phyloP scores from a whole-genome alignment of 805 yeast genomes.

The Kluyveromyces wickerhamii region DNA sequence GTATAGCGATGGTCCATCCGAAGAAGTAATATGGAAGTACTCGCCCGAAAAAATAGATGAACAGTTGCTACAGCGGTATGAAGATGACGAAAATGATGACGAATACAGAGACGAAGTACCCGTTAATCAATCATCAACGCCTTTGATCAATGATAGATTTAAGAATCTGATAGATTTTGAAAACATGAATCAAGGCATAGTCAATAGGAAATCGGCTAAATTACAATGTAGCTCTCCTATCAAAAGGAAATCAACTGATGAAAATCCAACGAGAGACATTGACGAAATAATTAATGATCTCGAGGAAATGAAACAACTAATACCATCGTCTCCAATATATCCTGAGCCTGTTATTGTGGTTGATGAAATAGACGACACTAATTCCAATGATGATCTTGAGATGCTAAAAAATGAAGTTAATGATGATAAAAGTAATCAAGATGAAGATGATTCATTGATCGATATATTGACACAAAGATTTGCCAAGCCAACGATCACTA shows the following conservation, averaged over 20 bases:
- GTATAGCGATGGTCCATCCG: constrained; percentile 13
- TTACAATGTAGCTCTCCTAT: constrained; percentile 1
- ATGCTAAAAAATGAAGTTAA: constrained; percentile 3
- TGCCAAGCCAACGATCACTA: constrained; percentile 6
- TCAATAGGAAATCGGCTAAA: constrained; percentile 6
- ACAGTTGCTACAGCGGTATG: constrained; percentile 2
- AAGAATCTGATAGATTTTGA: constrained; percentile 21
- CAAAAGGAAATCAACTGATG: neutral
- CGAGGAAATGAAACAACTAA: constrained; percentile 8
- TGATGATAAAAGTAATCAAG: constrained; percentile 6
- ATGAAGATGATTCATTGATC: constrained; percentile 23
- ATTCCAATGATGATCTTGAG: neutral
- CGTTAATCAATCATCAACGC: constrained; percentile 23
- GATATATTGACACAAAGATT: constrained; percentile 21
- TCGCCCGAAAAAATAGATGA: constrained; percentile 17
- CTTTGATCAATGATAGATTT: constrained; percentile 21
- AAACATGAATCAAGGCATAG: constrained; percentile 13
- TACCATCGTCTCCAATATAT: constrained; percentile 3
- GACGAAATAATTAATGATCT: constrained; percentile 27
- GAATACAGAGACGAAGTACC: constrained; percentile 7
- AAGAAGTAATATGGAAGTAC: constrained; percentile 29
- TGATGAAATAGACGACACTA: neutral
- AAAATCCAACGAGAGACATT: constrained; percentile 19
- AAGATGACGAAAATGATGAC: constrained; percentile 16
- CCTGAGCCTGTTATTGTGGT: neutral